phyloP scores from a whole-genome alignment of 495 filamentous ascomycete species.

The Penicillium verhagenii region DNA sequence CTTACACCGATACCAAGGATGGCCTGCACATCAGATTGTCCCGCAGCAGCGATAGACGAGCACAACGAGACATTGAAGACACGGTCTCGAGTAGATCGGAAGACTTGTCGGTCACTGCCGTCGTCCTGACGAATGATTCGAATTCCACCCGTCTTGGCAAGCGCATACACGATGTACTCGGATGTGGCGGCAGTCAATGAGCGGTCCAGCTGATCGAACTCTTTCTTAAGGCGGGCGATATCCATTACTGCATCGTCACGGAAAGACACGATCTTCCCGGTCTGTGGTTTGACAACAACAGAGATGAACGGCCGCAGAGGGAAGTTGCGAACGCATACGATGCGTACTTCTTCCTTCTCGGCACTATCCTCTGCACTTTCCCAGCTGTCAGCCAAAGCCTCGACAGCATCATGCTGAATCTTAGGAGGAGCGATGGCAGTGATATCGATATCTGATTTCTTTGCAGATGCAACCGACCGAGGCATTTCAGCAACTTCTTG shows the following conservation, averaged over 20 bases:
- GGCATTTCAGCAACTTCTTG: slow-evolving; percentile 26
- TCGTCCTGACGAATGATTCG: slow-evolving; percentile 92
- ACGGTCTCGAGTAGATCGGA: slow-evolving; percentile 81
- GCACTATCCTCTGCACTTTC: slow-evolving; percentile 77
- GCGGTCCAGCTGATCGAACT: slow-evolving; percentile 95
- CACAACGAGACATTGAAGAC: slow-evolving; percentile 92
- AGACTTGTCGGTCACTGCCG: slow-evolving; percentile 83
- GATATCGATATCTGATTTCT: slow-evolving; percentile 50
- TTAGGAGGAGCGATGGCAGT: background rate
- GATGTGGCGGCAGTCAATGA: slow-evolving; percentile 87
- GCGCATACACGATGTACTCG: slow-evolving; percentile 88
- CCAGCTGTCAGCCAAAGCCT: slow-evolving; percentile 64
- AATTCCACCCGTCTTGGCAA: slow-evolving; percentile 87
- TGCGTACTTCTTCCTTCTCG: slow-evolving; percentile 61
- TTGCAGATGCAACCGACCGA: slow-evolving; percentile 21
- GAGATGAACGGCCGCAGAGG: slow-evolving; percentile 93
- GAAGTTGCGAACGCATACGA: slow-evolving; percentile 86
- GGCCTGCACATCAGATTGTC: slow-evolving; percentile 61
- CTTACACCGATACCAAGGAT: slow-evolving; percentile 91
- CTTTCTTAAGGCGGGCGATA: slow-evolving; percentile 91
- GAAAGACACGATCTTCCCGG: slow-evolving; percentile 49
- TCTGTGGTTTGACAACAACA: slow-evolving; percentile 52
- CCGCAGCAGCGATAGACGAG: slow-evolving; percentile 47
- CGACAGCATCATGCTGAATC: slow-evolving; percentile 19
- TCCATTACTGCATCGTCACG: slow-evolving; percentile 75